phyloP scores from a whole-genome alignment of 1,284 basidiomycete genomes.

The Trichosporon inkin region DNA sequence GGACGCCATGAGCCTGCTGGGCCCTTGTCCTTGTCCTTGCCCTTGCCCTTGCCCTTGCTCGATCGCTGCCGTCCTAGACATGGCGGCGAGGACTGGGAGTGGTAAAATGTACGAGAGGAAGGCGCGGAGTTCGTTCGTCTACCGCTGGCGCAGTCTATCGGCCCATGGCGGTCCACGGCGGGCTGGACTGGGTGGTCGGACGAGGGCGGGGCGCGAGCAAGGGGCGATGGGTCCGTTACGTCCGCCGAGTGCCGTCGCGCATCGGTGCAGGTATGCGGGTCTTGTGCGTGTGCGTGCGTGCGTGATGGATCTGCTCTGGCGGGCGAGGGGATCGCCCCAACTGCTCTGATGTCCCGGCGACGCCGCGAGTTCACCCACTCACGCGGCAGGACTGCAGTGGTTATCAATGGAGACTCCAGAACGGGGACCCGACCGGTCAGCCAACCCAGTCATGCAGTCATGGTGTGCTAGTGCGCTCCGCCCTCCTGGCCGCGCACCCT shows the following conservation, averaged over 20 bases:
- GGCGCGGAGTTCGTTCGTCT: not conserved
- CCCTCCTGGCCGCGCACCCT: too few relatives aligned
- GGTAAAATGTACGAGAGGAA: not conserved
- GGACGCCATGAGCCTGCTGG: not conserved
- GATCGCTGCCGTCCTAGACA: not conserved
- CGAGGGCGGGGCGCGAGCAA: too few relatives aligned
- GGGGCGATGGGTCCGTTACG: not conserved
- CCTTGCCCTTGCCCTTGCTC: too few relatives aligned
- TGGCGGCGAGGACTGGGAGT: not conserved
- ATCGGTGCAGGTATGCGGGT: too few relatives aligned
- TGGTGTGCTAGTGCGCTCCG: too few relatives aligned
- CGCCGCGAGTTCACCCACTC: too few relatives aligned
- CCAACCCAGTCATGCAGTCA: not conserved
- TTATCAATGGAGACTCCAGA: constrained; percentile 2
- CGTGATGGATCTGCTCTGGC: too few relatives aligned
- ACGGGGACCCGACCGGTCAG: constrained; percentile 3
- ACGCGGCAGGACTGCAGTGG: too few relatives aligned
- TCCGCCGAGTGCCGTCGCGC: not conserved
- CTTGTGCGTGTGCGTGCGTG: not conserved
- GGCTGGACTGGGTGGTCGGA: not conserved
- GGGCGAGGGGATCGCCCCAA: too few relatives aligned
- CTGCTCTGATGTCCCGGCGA: too few relatives aligned
- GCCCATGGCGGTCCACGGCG: not conserved
- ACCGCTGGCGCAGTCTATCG: not conserved
- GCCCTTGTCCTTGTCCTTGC: not conserved